A percentile compares a stretch with the other conserved stretches of the same genome.
phyloP scores from a whole-genome alignment of 805 yeast genomes.

The Candida nemodendra region DNA sequence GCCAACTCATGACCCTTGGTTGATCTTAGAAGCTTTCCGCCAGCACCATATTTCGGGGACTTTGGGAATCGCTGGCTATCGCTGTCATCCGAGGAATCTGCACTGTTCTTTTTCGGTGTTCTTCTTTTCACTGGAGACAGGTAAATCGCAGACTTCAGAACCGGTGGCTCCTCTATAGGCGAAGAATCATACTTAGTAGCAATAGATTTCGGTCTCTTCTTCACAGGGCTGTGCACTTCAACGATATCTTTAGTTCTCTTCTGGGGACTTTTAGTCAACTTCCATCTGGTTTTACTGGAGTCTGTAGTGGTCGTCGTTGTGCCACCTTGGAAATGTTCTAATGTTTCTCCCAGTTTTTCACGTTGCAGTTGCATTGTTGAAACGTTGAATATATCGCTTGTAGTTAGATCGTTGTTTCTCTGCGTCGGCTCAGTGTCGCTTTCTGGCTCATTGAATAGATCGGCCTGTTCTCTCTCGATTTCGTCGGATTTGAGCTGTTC shows the following conservation, averaged over 20 bases:
- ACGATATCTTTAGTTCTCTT: constrained; percentile 9
- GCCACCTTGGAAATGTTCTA: constrained; percentile 4
- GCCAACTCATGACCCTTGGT: constrained; percentile 26
- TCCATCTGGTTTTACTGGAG: constrained; percentile 12
- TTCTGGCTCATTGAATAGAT: constrained; percentile 1
- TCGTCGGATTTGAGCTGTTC: constrained; percentile 19
- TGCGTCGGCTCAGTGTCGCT: constrained; percentile 1
- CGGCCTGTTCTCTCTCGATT: constrained; percentile 14
- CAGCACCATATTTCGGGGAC: constrained; percentile 45
- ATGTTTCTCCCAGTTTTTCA: constrained; percentile 5
- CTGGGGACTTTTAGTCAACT: constrained; percentile 14
- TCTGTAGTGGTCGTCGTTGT: constrained; percentile 1
- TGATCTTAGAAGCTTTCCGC: constrained; percentile 34
- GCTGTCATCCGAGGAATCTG: not conserved
- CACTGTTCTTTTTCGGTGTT: constrained; percentile 4
- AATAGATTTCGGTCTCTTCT: constrained; percentile 18
- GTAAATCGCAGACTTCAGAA: constrained; percentile 24
- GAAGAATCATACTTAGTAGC: constrained; percentile 33
- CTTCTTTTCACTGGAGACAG: constrained; percentile 18
- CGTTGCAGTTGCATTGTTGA: constrained; percentile 16
- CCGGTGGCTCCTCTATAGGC: constrained; percentile 34
- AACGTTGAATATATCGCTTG: constrained; percentile 20
- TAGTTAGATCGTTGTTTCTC: constrained; percentile 15
- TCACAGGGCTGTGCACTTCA: constrained; percentile 13
- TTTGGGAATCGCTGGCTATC: constrained; percentile 40